phyloP scores from a whole-genome alignment of 768 basidiomycete species.

The Tulasnella calospora region DNA sequence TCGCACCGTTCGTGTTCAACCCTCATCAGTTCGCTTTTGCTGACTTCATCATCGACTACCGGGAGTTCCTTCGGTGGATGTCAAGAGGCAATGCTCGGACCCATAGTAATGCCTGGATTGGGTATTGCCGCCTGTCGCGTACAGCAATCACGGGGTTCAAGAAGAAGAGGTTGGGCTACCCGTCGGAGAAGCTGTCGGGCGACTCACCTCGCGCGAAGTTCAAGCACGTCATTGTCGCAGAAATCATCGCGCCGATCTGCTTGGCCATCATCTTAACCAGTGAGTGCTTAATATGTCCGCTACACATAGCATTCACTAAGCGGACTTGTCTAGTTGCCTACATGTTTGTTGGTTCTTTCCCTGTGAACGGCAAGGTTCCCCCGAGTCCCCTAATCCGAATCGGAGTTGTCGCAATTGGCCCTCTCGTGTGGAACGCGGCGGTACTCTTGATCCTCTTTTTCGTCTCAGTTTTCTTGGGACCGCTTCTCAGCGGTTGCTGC shows the following conservation, averaged over 20 bases:
- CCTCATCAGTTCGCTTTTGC: constrained; percentile 99
- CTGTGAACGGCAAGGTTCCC: constrained; percentile 55
- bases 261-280: constrained; percentile 83
- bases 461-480: constrained; percentile 85
- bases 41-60: constrained; percentile 94
- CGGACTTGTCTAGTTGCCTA: constrained; percentile 46
- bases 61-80: constrained; percentile 99
- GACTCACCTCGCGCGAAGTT: constrained; percentile 92
- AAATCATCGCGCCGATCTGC: constrained; percentile 78
- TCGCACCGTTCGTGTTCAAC: constrained; percentile 98
- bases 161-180: constrained; percentile 93
- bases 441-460: constrained; percentile 84
- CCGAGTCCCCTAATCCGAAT: constrained; percentile 89
- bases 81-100: constrained; percentile 95
- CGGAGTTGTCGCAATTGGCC: constrained; percentile 86
- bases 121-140: constrained; percentile 94
- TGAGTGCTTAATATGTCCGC: constrained; percentile 35
- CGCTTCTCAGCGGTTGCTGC: constrained; percentile 76
- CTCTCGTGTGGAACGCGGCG: constrained; percentile 92
- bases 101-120: constrained; percentile 98
- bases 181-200: constrained; percentile 92
- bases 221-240: constrained; percentile 83
- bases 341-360: constrained; percentile 91
- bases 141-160: constrained; percentile 99
- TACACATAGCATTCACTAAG: neutral